Conservation (phyloP, 2,329 filamentous ascomycete genomes). For the Colletotrichum sp. region DNA sequence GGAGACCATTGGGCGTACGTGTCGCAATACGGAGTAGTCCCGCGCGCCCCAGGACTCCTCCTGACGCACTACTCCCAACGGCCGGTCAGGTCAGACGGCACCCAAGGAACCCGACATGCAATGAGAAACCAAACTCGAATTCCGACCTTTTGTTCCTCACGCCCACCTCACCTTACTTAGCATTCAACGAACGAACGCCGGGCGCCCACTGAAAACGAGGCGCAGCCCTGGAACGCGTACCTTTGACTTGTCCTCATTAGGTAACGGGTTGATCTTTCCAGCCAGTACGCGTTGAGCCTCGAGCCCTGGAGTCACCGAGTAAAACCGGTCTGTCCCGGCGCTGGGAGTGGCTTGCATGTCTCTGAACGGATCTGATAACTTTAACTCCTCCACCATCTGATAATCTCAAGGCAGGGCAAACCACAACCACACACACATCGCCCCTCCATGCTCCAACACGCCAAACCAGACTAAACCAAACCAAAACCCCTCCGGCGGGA, state of each 20-base stretch:
- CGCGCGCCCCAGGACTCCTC: neutral
- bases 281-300: neutral
- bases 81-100: neutral
- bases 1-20: neutral
- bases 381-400: slow-evolving; percentile 24
- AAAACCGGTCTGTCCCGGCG: neutral
- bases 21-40: neutral
- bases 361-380: slow-evolving; percentile 24
- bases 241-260: neutral
- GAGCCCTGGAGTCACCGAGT: neutral
- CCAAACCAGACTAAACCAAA: neutral
- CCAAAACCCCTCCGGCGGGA: neutral
- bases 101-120: neutral
- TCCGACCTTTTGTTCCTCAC: neutral
- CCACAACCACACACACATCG: neutral
- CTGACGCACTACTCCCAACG: slow-evolving; percentile 1
- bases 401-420: neutral
- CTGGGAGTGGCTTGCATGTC: slow-evolving; percentile 13
- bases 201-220: slow-evolving; percentile 1
- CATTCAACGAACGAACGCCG: neutral
- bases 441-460: neutral
- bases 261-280: neutral
- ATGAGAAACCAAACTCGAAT: neutral
- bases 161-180: neutral
- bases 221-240: neutral